phyloP scores from a whole-genome alignment of 1,284 basidiomycete genomes.

The Ganoderma lucidum region DNA sequence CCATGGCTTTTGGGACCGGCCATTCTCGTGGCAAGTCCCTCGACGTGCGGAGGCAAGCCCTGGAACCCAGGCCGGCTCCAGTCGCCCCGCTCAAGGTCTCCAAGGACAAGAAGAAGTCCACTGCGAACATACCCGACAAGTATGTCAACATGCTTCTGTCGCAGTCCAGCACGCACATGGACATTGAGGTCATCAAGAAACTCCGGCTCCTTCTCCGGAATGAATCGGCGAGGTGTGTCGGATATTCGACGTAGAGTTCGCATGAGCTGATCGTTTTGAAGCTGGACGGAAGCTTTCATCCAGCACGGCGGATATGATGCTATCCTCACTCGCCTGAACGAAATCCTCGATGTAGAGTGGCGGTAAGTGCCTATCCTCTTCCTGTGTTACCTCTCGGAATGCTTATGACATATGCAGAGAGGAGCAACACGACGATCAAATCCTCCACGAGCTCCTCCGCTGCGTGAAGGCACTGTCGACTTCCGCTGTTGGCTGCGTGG shows the following conservation, averaged over 20 bases:
- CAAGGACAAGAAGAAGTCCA: conserved; percentile 53
- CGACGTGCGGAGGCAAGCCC: conserved; percentile 39
- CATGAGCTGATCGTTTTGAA: conserved; percentile 35
- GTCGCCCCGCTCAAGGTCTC: conserved; percentile 39
- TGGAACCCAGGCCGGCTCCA: conserved; percentile 36
- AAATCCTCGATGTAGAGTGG: conserved; percentile 96
- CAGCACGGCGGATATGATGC: conserved; percentile 86
- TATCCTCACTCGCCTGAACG: conserved; percentile 87
- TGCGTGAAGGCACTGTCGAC: conserved; percentile 95
- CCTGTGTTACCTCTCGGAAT: neutral
- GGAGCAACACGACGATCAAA: conserved; percentile 97
- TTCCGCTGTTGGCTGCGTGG: conserved; percentile 84
- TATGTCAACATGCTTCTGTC: conserved; percentile 71
- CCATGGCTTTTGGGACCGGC: conserved; percentile 19
- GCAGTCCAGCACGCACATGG: conserved; percentile 73
- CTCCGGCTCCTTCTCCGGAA: conserved; percentile 83
- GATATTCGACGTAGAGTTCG: neutral
- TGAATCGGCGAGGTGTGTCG: conserved; percentile 78
- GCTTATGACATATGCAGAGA: conserved; percentile 64
- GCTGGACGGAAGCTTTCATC: conserved; percentile 95
- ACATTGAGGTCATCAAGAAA: conserved; percentile 81
- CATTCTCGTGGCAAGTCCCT: conserved; percentile 37
- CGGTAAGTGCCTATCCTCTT: conserved; percentile 58
- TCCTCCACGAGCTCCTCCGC: conserved; percentile 91
- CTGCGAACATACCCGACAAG: conserved; percentile 56